These are phyloP conservation scores for Tieghemostelium lacteum DNA, from an alignment of 78 protist species.

Conservation along the genomic window DNA sequence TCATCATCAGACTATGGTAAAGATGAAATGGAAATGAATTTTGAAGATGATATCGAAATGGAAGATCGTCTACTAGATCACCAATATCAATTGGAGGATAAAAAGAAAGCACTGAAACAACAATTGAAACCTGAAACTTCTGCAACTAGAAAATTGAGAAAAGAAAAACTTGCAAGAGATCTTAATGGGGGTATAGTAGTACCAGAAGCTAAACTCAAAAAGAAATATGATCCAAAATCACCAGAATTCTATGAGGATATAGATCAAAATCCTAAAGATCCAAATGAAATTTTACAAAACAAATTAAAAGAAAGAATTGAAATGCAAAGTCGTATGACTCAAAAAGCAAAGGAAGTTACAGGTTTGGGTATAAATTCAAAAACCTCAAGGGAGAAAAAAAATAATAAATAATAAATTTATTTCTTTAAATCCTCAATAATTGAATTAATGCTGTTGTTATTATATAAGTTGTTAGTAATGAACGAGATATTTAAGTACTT, in stretches of 20 bases:
- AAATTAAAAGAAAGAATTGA: background rate
- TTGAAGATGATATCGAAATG: background rate
- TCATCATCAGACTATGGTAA: background rate
- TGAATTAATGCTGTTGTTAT: no score
- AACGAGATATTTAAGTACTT: no score
- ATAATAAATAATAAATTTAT: no score
- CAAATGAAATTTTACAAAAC: background rate
- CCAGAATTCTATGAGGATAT: background rate
- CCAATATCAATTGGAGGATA: background rate
- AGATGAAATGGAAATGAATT: background rate
- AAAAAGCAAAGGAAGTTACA: background rate
- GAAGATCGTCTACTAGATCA: background rate
- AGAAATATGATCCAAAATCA: background rate
- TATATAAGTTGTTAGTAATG: no score
- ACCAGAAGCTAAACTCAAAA: background rate
- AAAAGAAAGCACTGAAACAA: background rate
- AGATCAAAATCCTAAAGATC: background rate
- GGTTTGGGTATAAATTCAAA: background rate
- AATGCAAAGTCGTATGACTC: background rate
- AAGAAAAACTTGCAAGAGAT: background rate
- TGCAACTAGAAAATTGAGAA: slow-evolving; percentile 14
- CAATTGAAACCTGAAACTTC: background rate
- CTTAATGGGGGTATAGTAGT: background rate
- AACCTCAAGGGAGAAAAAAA: background rate
- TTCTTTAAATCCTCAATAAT: no score